Conservation (phyloP, 176 grass and related monocot genomes). For the Oryza coarctata region DNA sequence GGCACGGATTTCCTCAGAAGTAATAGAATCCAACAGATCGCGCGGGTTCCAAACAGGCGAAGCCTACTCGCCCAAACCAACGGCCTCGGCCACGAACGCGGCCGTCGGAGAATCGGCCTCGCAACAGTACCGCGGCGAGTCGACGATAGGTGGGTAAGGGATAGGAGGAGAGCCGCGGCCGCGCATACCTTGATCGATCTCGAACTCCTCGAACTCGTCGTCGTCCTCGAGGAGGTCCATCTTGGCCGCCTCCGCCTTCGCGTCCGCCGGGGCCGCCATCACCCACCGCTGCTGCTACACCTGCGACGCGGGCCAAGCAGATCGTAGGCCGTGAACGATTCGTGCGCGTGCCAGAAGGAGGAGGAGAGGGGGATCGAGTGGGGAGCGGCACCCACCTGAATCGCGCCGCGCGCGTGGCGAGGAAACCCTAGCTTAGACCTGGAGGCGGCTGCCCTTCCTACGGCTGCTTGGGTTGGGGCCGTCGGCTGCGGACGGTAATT, state of each 20-base stretch:
- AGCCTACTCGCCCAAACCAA: neutral
- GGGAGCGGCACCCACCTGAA: conserved; percentile 10
- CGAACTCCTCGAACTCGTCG: conserved; percentile 77
- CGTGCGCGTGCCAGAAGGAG: neutral
- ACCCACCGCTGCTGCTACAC: neutral
- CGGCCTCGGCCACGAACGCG: neutral
- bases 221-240: conserved; percentile 75
- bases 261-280: conserved; percentile 47
- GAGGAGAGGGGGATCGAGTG: neutral
- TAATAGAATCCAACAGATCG: neutral
- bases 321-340: conserved; percentile 10
- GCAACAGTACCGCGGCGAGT: neutral
- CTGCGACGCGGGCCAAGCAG: neutral
- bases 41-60: neutral
- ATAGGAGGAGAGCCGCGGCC: neutral
- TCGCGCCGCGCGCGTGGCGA: neutral
- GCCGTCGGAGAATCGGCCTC: neutral
- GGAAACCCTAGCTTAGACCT: conserved; percentile 39
- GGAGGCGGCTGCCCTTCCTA: neutral
- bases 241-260: conserved; percentile 52
- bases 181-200: conserved; percentile 58
- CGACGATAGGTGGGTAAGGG: neutral
- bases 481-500: no score
- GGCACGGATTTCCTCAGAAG: neutral
- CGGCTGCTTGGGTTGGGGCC: no score